Conservation (phyloP, 805 yeast genomes). For the Scheffersomyces amazonensis region DNA sequence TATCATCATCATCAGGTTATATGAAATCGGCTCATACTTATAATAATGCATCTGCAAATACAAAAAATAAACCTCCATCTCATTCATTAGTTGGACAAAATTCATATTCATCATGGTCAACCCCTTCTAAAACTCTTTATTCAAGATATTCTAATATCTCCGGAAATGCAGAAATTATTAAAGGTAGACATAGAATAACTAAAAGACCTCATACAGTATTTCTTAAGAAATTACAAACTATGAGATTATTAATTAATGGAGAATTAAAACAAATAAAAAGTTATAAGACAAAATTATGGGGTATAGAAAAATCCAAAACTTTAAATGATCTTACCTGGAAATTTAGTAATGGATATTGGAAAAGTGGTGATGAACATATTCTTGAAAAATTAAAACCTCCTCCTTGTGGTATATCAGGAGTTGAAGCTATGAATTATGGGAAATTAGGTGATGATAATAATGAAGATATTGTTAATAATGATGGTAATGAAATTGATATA, state of each 20-base stretch:
- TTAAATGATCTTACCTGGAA: conserved; percentile 60
- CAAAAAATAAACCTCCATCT: conserved; percentile 31
- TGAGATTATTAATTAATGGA: conserved; percentile 62
- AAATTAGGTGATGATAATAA: conserved; percentile 3
- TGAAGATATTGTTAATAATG: conserved; percentile 13
- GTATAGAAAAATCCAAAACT: conserved; percentile 67
- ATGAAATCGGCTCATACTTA: conserved; percentile 32
- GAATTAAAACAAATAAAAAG: conserved; percentile 54
- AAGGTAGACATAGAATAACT: conserved; percentile 62
- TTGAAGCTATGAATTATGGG: conserved; percentile 25
- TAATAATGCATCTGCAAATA: conserved; percentile 28
- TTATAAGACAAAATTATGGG: conserved; percentile 87
- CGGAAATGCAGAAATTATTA: conserved; percentile 39
- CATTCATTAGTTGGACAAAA: conserved; percentile 25
- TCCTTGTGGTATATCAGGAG: conserved; percentile 24
- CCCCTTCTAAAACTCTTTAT: conserved; percentile 11
- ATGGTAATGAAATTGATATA: conserved; percentile 8
- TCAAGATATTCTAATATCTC: conserved; percentile 18
- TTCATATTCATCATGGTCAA: conserved; percentile 38
- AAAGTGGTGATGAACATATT: conserved; percentile 74
- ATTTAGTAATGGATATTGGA: conserved; percentile 70
- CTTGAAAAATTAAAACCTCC: conserved; percentile 44
- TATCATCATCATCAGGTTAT: conserved; percentile 19
- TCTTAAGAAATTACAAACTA: conserved; percentile 48
- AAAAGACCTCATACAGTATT: conserved; percentile 46